Conservation (phyloP, 768 basidiomycete genomes). For the Goffeauzyma gilvescens region DNA sequence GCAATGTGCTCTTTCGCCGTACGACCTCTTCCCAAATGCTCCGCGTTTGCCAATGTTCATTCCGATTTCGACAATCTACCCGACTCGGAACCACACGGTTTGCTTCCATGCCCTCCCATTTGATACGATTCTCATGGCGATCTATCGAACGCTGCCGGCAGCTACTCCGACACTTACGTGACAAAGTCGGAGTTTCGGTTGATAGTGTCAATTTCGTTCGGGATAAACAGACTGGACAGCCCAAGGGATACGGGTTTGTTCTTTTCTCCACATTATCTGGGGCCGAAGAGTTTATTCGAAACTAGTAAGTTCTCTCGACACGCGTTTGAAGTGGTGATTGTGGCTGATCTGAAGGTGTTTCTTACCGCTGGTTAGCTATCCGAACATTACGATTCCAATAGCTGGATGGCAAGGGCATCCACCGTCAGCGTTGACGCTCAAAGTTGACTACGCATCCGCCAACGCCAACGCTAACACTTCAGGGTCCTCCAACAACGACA, state of each 20-base stretch:
- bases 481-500: conserved; percentile 44
- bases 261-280: conserved; percentile 72
- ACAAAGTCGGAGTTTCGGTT: conserved; percentile 28
- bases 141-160: conserved; percentile 5
- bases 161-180: conserved; percentile 20
- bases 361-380: conserved; percentile 37
- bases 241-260: conserved; percentile 93
- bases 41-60: conserved; percentile 54
- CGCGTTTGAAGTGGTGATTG: not conserved
- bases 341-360: not conserved
- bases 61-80: conserved; percentile 58
- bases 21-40: conserved; percentile 37
- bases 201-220: conserved; percentile 61
- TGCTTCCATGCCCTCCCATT: too few species aligned
- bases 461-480: conserved; percentile 50
- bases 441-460: conserved; percentile 71
- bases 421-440: conserved; percentile 65
- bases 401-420: conserved; percentile 66
- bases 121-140: too few species aligned
- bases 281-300: conserved; percentile 76
- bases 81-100: not conserved
- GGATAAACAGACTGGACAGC: conserved; percentile 88
- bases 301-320: conserved; percentile 34
- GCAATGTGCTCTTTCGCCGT: not conserved
- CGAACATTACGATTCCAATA: conserved; percentile 78